Base-by-base conservation (phyloP, 345 rosid species). In the Camelina neglecta region DNA sequence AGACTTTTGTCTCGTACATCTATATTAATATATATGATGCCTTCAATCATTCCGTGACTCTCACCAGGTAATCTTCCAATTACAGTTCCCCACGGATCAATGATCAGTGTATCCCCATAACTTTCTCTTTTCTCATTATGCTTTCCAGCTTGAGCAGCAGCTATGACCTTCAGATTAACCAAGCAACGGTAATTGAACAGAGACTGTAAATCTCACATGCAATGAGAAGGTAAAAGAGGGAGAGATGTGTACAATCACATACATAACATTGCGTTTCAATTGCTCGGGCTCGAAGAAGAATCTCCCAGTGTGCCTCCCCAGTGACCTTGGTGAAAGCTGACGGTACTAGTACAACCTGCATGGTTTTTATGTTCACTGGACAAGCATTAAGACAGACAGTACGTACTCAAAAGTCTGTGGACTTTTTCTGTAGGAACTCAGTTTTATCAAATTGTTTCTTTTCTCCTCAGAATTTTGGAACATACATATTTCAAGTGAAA, bases 261-360 rank as follows among this genome's bases (percentile, higher is more conserved):
- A 94, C 96, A 80, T 92, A 94, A 84, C 97, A 92, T 66, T 94
- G 98, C 23, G 98, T 94, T 85, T 94, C 96, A 36, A 94, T 85
- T 51, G 98, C 98, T 42, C 93, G 86, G 66, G 97, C 88, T 74
- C 97, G 89, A 51, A 94, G 98, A 55, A 92, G 89, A 83, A 90
- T 77, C 81, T 94, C 97, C 98, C 98, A 94, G 78, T 94, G 98
- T 58, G 97, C 97, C 77, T 85, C 79, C 55, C 96, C 98, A 6
- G 98, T 92, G 60, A 85, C 91, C 74, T 76, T 83, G 23, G 98
- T 92, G 79, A 94, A 94, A 74, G 98, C 97, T 47, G 97, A 78
- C 35, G 97, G 97, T 41, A 92, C 97, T 56, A 94, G 79, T 70
- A 94, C 69, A 83, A 94, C 86, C 97, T 92, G 82, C 44, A 63